These are phyloP conservation scores for Phytopythium delawarense DNA, from an alignment of 352 stramenopile genomes.

Conservation along the genomic window DNA sequence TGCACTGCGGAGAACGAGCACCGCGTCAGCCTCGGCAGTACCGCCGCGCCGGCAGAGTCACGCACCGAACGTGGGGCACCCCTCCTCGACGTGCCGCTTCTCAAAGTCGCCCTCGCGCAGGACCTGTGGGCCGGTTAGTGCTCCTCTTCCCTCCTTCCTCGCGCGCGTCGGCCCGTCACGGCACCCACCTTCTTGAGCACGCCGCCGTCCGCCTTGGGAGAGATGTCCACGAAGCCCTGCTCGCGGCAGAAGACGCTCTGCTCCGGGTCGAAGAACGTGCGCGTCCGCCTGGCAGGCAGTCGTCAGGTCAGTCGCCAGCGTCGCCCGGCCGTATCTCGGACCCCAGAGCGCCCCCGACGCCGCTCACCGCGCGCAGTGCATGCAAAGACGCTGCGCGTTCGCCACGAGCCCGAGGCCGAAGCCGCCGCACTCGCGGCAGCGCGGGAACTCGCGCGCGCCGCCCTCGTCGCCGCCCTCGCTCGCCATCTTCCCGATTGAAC, in stretches of 20 bases:
- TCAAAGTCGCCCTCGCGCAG: slow-evolving; percentile 47
- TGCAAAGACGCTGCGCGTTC: slow-evolving; percentile 68
- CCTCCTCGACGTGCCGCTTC: slow-evolving; percentile 65
- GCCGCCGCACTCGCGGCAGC: slow-evolving; percentile 65
- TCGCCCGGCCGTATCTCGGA: background rate
- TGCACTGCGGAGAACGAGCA: slow-evolving; percentile 37
- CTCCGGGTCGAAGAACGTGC: slow-evolving; percentile 80
- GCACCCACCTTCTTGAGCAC: slow-evolving; percentile 72
- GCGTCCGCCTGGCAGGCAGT: slow-evolving; percentile 28
- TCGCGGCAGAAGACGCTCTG: slow-evolving; percentile 55
- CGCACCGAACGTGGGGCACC: slow-evolving; percentile 74
- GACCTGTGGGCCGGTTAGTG: slow-evolving; percentile 19
- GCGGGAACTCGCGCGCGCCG: slow-evolving; percentile 29
- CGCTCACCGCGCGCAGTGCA: slow-evolving; percentile 64
- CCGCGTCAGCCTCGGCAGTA: background rate
- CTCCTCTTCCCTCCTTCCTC: background rate
- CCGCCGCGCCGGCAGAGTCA: background rate
- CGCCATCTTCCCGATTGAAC: background rate
- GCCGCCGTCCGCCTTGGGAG: slow-evolving; percentile 58
- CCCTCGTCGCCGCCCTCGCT: background rate
- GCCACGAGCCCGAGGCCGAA: slow-evolving; percentile 64
- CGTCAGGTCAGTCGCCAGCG: background rate
- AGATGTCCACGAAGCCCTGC: slow-evolving; percentile 83
- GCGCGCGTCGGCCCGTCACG: background rate
- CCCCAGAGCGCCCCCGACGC: background rate